Evolutionary conservation across 306 rosid genomes (phyloP), one percentile per base, ranked within the genome.

Genomic region (Acacia melanoxylon): DNA sequence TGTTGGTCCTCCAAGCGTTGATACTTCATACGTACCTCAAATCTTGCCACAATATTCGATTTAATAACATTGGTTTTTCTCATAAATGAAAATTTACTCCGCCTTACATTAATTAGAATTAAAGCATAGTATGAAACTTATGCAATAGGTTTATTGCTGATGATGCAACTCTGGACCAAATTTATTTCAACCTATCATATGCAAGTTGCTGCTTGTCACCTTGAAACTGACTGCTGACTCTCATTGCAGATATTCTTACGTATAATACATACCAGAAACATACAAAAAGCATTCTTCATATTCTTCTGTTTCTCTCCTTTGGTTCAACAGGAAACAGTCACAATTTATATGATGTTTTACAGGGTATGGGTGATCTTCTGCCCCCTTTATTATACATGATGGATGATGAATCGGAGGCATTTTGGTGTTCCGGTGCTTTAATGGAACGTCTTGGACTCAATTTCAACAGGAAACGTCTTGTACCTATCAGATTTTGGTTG

Each of bases 291-390:
- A 20, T 54, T 20, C 11, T 20, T 19, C 25, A 20, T 19, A 52
- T 58, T 58, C 61, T 6, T 20, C 27, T 20, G 62, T 22, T 58
- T 58, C 6, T 58, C 1, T 15, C 65, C 15, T 58, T 22, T 58
- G 13, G 14, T 22, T 58, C 14, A 20, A 58, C 65, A 22, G 9
- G 56, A 16, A 20, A 51, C 29, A 58, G 4, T 29, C 65, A n/a
- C 14, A 58, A 58, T 10, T 58, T 83, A 65, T 29, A 29, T 75
- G 52, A 61, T 86, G 37, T 69, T 81, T 56, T 86, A 78, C 84
- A 91, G 99, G 99, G 99, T 65, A 95, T 95, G 99, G 93, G 97
- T 81, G 99, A 95, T 91, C 97, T 95, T 67, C 89, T 95, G 63
- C 89, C 98, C 81, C 97, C 98, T 25, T 86, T 95, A 88, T 90